These are phyloP conservation scores for Cruciata laevipes DNA, from an alignment of 257 asterid genomes.

Conservation along the genomic window DNA sequence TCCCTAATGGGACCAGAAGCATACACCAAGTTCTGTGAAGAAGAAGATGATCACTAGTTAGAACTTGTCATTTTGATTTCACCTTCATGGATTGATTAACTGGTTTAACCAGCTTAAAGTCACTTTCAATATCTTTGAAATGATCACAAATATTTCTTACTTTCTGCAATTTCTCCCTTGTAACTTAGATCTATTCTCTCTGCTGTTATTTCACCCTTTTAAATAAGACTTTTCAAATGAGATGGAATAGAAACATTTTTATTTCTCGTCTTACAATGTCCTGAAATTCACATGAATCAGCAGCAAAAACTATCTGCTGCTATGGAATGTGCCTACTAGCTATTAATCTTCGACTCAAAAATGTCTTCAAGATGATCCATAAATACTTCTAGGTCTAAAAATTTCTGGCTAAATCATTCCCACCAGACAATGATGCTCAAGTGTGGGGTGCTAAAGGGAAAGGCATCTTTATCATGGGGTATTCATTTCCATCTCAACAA, in stretches of 20 bases:
- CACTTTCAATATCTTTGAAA: conserved; percentile 6
- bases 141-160: neutral
- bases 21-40: conserved; percentile 80
- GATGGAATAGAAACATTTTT: neutral
- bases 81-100: conserved; percentile 7
- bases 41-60: conserved; percentile 61
- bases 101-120: conserved; percentile 17
- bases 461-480: neutral
- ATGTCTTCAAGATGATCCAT: neutral
- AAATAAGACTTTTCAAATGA: neutral
- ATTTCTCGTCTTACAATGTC: neutral
- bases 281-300: neutral
- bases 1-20: conserved; percentile 56
- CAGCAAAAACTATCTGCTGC: neutral
- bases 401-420: neutral
- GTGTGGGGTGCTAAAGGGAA: neutral
- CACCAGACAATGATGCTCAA: neutral
- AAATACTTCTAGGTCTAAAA: neutral
- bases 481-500: neutral
- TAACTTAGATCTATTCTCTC: neutral
- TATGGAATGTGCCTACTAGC: neutral
- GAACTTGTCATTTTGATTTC: neutral
- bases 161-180: neutral
- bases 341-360: no score
- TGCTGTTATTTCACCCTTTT: neutral